phyloP scores from a whole-genome alignment of 2,329 filamentous ascomycete genomes.

The Knoxdaviesia capensis region DNA sequence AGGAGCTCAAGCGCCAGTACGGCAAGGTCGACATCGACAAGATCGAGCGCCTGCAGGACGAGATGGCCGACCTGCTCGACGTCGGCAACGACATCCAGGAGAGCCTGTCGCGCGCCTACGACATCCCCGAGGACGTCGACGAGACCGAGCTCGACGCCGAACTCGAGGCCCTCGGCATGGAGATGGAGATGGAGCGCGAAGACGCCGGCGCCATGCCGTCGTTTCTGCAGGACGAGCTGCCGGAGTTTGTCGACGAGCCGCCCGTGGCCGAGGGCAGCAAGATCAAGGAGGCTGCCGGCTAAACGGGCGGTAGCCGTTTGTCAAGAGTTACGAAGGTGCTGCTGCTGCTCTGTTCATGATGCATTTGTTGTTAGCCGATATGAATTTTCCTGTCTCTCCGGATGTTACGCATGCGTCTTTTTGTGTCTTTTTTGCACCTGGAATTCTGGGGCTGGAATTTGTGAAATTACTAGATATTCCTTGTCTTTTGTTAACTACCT shows the following conservation, averaged over 20 bases:
- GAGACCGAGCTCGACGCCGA: constrained; percentile 93
- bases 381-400: too few species aligned
- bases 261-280: constrained; percentile 53
- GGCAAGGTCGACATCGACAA: constrained; percentile 95
- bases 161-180: constrained; percentile 80
- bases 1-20: constrained; percentile 81
- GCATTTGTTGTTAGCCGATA: background rate
- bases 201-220: constrained; percentile 49
- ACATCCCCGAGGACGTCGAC: constrained; percentile 91
- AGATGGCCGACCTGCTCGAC: constrained; percentile 97
- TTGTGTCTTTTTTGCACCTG: too few species aligned
- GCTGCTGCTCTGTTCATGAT: background rate
- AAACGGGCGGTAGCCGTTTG: constrained; percentile 1
- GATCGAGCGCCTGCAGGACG: constrained; percentile 93
- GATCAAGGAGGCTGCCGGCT: constrained; percentile 61
- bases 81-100: constrained; percentile 97
- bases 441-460: too few species aligned
- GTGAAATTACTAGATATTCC: too few species aligned
- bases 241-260: constrained; percentile 83
- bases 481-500: too few species aligned
- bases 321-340: background rate
- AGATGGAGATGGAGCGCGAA: constrained; percentile 69
- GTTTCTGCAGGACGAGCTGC: constrained; percentile 76
- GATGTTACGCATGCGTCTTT: too few species aligned
- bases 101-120: constrained; percentile 75